Evolutionary conservation across 2,329 filamentous ascomycete genomes (phyloP).

Genomic region (Zymoseptoria pseudotritici): DNA sequence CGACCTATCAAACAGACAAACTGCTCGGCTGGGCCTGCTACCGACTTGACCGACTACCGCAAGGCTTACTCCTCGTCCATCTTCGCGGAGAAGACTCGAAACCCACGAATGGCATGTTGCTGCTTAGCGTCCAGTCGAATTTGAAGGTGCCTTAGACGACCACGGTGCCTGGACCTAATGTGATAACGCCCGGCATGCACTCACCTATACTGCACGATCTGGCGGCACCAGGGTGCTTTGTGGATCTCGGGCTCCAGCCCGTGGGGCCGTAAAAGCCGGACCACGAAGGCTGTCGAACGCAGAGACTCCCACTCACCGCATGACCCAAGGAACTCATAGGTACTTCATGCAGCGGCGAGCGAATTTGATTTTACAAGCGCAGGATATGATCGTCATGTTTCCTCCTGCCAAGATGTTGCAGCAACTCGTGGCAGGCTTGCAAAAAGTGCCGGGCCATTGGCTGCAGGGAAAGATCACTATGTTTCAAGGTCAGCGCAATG

Average conservation of each 20-base stretch:
- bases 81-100: constrained; percentile 63
- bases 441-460: background rate
- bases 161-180: background rate
- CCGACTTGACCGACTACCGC: constrained; percentile 68
- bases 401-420: background rate
- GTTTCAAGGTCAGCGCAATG: background rate
- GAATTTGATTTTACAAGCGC: background rate
- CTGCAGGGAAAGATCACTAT: background rate
- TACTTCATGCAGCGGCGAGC: background rate
- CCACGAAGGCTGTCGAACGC: too few relatives aligned
- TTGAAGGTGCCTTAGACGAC: background rate
- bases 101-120: constrained; percentile 58
- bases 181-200: background rate
- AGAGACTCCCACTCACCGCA: background rate
- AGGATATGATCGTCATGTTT: background rate
- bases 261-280: background rate
- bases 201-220: background rate
- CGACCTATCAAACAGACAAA: constrained; percentile 62
- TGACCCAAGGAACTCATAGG: background rate
- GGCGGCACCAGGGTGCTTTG: background rate
- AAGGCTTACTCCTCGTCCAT: constrained; percentile 71
- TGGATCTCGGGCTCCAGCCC: background rate
- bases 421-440: background rate
- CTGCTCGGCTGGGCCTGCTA: constrained; percentile 85
- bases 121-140: constrained; percentile 46